These are phyloP conservation scores for Salmacisia buchloeana DNA, from an alignment of 1,284 basidiomycete species.

Conservation along the genomic window DNA sequence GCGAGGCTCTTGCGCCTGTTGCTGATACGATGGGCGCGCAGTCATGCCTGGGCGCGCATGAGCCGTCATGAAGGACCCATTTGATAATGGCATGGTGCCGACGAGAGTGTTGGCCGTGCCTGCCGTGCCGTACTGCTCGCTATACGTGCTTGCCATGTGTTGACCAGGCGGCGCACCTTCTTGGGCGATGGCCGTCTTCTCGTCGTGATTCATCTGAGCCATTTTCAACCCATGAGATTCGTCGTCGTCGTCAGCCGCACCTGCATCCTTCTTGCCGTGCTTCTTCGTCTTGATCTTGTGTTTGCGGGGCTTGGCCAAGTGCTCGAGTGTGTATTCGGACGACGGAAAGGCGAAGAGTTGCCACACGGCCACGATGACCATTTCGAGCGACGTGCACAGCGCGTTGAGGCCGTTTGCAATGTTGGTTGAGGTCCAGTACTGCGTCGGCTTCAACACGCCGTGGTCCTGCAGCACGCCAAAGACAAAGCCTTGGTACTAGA, in stretches of 20 bases:
- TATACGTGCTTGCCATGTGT: no score
- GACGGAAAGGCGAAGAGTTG: conserved; percentile 77
- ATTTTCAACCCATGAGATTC: background rate
- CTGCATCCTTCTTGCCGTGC: background rate
- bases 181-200: background rate
- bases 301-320: conserved; percentile 17
- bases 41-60: background rate
- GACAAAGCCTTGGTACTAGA: conserved; percentile 37
- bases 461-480: conserved; percentile 51
- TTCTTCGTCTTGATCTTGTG: background rate
- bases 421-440: conserved; percentile 63
- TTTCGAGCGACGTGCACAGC: conserved; percentile 74
- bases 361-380: conserved; percentile 69
- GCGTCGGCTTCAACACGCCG: conserved; percentile 52
- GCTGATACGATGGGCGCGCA: background rate
- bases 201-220: background rate
- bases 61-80: background rate
- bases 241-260: background rate
- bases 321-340: conserved; percentile 59
- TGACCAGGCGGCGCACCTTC: background rate
- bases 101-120: background rate
- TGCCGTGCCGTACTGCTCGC: no score
- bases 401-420: conserved; percentile 75
- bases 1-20: background rate
- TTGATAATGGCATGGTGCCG: background rate